A percentile compares a stretch with the other conserved stretches of the same genome.
Evolutionary conservation across 1,139 yeast species (phyloP).

Genomic region (Sugiyamaella sp.): DNA sequence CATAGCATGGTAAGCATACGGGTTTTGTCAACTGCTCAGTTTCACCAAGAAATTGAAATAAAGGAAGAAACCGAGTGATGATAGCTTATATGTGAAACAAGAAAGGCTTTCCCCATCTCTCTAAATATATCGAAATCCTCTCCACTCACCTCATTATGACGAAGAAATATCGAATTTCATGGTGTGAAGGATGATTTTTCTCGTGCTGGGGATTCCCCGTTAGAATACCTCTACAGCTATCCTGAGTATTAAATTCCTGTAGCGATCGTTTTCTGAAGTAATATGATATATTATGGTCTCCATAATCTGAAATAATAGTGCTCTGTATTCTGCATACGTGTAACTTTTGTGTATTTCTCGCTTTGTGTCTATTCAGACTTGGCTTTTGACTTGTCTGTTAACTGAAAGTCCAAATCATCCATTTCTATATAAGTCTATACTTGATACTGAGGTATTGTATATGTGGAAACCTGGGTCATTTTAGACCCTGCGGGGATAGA

Average conservation of each 20-base stretch:
- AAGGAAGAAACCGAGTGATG: not conserved
- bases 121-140: not conserved
- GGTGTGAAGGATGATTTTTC: not conserved
- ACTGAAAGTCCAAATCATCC: not conserved
- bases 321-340: too few relatives aligned
- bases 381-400: too few relatives aligned
- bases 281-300: too few relatives aligned
- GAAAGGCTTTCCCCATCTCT: not conserved
- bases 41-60: not conserved
- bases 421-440: too few relatives aligned
- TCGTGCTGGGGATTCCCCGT: too few relatives aligned
- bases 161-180: not conserved
- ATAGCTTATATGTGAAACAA: not conserved
- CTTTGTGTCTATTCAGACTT: too few relatives aligned
- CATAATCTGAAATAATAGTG: too few relatives aligned
- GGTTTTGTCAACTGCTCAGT: too few relatives aligned
- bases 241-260: not conserved
- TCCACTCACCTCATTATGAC: not conserved
- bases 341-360: too few relatives aligned
- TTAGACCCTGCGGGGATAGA: conserved; percentile 24
- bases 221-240: not conserved
- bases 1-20: not conserved
- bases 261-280: too few relatives aligned
- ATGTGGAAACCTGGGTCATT: conserved; percentile 18
- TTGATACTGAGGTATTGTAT: conserved; percentile 11